These are phyloP conservation scores for Pichia inconspicua DNA, from an alignment of 1,139 yeast genomes.

Conservation along the genomic window DNA sequence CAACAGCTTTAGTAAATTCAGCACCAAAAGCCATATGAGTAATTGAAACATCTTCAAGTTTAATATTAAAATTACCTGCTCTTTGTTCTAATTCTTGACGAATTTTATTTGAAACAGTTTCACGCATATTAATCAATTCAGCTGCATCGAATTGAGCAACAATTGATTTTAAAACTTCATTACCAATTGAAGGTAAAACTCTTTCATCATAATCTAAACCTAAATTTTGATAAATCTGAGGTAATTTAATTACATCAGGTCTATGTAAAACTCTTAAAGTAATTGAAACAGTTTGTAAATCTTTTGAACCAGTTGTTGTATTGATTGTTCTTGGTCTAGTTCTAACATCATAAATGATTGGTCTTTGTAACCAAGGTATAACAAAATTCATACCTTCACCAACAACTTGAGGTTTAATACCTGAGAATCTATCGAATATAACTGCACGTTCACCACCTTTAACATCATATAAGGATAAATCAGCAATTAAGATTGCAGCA, in stretches of 20 bases:
- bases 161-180: constrained; percentile 88
- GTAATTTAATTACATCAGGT: constrained; percentile 80
- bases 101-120: constrained; percentile 84
- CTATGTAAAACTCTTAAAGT: constrained; percentile 91
- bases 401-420: constrained; percentile 77
- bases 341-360: constrained; percentile 84
- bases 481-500: constrained; percentile 55
- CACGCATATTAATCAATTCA: constrained; percentile 94
- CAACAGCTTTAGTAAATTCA: constrained; percentile 97
- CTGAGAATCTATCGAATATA: constrained; percentile 82
- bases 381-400: constrained; percentile 97
- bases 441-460: constrained; percentile 96
- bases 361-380: constrained; percentile 92
- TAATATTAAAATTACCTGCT: constrained; percentile 83
- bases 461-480: constrained; percentile 81
- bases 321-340: constrained; percentile 90
- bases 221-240: constrained; percentile 78
- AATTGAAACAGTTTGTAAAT: constrained; percentile 88
- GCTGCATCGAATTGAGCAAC: constrained; percentile 99
- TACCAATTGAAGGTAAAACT: constrained; percentile 94
- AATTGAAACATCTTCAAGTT: constrained; percentile 92
- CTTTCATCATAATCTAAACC: constrained; percentile 97
- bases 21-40: constrained; percentile 97
- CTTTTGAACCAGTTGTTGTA: constrained; percentile 95
- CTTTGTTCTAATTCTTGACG: constrained; percentile 79